A percentile compares a stretch with the other conserved stretches of the same genome.
Evolutionary conservation across 2,329 filamentous ascomycete genomes (phyloP).

Genomic region (Sporothrix globosa): DNA sequence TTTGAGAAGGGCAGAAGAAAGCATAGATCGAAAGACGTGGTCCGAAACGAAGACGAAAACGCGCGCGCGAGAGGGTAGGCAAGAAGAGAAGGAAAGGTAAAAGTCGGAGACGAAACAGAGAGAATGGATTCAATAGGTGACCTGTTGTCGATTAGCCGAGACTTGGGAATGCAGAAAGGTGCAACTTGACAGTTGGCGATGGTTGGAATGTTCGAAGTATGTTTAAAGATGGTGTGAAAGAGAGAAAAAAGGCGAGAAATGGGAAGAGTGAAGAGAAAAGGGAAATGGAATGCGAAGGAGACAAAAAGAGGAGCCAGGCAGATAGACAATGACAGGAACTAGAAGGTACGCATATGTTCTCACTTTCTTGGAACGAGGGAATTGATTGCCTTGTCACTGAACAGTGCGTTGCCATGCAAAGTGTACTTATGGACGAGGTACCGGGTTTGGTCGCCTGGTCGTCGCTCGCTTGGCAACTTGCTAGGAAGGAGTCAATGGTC

Average conservation of each 20-base stretch:
- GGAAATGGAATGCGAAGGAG: neutral
- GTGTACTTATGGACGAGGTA: neutral
- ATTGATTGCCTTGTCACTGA: slow-evolving; percentile 11
- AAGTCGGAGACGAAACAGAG: neutral
- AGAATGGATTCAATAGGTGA: neutral
- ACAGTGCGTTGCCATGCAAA: neutral
- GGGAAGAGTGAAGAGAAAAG: slow-evolving; percentile 15
- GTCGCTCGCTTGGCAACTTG: slow-evolving; percentile 19
- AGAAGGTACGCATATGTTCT: neutral
- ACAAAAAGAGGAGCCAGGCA: neutral
- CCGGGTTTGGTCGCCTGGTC: slow-evolving; percentile 15
- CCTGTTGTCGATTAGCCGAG: slow-evolving; percentile 17
- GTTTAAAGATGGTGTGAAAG: slow-evolving; percentile 28
- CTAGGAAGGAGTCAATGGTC: neutral
- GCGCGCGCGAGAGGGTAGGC: neutral
- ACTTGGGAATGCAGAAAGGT: slow-evolving; percentile 16
- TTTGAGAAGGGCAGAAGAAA: slow-evolving; percentile 11
- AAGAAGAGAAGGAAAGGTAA: slow-evolving; percentile 5
- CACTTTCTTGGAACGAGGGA: neutral
- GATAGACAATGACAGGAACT: neutral
- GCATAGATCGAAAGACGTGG: slow-evolving; percentile 9
- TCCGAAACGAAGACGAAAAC: neutral
- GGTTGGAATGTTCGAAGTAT: slow-evolving; percentile 22
- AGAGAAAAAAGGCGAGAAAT: slow-evolving; percentile 21
- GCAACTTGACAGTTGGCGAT: slow-evolving; percentile 26